Evolutionary conservation across 495 filamentous ascomycete species (phyloP).

Genomic region (Penicillium angulare): DNA sequence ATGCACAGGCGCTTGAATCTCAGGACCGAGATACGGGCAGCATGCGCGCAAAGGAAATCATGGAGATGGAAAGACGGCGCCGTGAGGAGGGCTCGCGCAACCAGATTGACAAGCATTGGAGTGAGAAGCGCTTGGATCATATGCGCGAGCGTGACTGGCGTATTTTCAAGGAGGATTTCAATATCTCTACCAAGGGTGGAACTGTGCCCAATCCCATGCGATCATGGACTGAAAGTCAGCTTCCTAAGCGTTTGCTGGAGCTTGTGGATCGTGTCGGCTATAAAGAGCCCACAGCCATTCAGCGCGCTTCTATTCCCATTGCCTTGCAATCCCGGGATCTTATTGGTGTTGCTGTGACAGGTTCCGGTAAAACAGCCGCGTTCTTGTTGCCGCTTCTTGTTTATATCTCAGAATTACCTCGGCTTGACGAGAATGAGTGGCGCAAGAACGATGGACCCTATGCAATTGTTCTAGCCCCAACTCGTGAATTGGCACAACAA

Average conservation of each 20-base stretch:
- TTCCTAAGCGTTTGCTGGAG: conserved; percentile 78
- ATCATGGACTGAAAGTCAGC: conserved; percentile 81
- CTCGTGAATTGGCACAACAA: conserved; percentile 97
- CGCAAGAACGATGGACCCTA: conserved; percentile 93
- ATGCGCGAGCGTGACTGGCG: conserved; percentile 99
- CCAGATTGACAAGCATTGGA: conserved; percentile 90
- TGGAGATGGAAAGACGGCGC: conserved; percentile 83
- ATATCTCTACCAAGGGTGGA: conserved; percentile 89
- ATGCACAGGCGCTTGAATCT: conserved; percentile 73
- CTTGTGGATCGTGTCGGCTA: conserved; percentile 87
- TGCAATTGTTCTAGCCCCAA: conserved; percentile 92
- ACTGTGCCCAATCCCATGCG: conserved; percentile 96
- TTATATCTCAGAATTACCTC: conserved; percentile 90
- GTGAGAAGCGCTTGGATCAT: conserved; percentile 88
- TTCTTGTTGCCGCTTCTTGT: conserved; percentile 94
- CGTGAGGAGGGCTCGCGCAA: conserved; percentile 73
- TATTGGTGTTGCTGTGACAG: conserved; percentile 96
- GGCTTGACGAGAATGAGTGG: conserved; percentile 74
- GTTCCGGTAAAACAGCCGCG: conserved; percentile 97
- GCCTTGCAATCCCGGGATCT: conserved; percentile 90
- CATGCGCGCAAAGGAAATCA: conserved; percentile 71
- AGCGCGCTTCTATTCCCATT: conserved; percentile 93
- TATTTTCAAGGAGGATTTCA: conserved; percentile 99
- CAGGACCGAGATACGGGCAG: conserved; percentile 79
- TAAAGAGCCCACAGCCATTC: conserved; percentile 87